These are phyloP conservation scores for Fusarium equiseti DNA, from an alignment of 2,329 filamentous ascomycete species.

Conservation along the genomic window DNA sequence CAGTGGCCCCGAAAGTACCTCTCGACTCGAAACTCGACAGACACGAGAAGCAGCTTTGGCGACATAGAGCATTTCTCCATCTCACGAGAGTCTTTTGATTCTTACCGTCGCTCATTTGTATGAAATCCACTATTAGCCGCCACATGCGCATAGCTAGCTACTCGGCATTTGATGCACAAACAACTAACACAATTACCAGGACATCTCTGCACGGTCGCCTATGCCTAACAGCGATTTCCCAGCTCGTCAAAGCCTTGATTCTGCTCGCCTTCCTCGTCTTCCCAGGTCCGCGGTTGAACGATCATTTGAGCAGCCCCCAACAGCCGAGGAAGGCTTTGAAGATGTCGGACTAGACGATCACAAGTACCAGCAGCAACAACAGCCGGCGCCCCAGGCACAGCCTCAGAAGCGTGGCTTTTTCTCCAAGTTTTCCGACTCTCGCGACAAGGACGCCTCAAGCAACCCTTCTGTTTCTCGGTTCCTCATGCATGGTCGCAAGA, in stretches of 20 bases:
- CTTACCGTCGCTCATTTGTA: constrained; percentile 95
- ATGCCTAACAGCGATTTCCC: constrained; percentile 69
- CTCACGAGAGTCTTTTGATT: constrained; percentile 96
- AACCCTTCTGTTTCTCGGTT: constrained; percentile 66
- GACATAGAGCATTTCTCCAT: constrained; percentile 96
- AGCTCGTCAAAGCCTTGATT: constrained; percentile 86
- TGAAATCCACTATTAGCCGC: constrained; percentile 47
- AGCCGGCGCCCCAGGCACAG: constrained; percentile 37
- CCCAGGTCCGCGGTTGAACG: constrained; percentile 71
- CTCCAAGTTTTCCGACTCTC: constrained; percentile 75
- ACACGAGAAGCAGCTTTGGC: constrained; percentile 72
- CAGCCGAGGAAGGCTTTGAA: constrained; percentile 85
- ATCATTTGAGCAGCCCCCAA: constrained; percentile 71
- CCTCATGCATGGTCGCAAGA: constrained; percentile 77
- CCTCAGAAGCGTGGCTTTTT: constrained; percentile 77
- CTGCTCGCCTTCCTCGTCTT: constrained; percentile 72
- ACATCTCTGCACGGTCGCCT: constrained; percentile 90
- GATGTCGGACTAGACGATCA: constrained; percentile 89
- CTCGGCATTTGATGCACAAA: constrained; percentile 7
- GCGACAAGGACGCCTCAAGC: constrained; percentile 53
- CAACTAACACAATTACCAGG: constrained; percentile 63
- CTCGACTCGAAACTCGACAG: constrained; percentile 65
- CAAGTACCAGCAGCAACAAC: constrained; percentile 54
- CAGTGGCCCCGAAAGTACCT: constrained; percentile 76
- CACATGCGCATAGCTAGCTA: not conserved